Evolutionary conservation across 2,329 filamentous ascomycete species (phyloP), one percentile per base, ranked within the genome.

Genomic region (Ophiocordyceps camponoti-saundersi): DNA sequence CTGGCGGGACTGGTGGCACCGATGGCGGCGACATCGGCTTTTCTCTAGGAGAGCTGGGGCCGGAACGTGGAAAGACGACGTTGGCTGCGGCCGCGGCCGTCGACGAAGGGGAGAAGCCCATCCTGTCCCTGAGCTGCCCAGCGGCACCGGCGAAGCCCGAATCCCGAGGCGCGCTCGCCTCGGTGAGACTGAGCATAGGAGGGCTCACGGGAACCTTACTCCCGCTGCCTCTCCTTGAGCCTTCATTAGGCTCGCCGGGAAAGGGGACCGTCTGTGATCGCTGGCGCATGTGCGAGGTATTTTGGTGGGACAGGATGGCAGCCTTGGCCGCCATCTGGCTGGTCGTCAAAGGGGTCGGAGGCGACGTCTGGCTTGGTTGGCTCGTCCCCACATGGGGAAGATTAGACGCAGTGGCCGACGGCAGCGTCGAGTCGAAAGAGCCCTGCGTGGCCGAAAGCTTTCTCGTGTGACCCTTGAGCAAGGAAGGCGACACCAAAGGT

Each of bases 241-340:
- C 56, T 12, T 75, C 70, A 44, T 65, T 61, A n/a, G 61, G 55
- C 8, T 69, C 65, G 21, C 66, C 66, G 1, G 65, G 75, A 18
- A 75, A 71, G 6, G 84, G 79, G 10, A 84, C 77, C 0, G 84
- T 87, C 60, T 85, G 80, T 15, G 83, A 88, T 46, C 84, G 75
- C 59, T 86, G 83, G 20, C 85, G 71, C 49, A 61, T 68, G 54
- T 75, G 72, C 43, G 62, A 59, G 53, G 55, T 60, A 42, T 69
- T 67, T 56, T 75, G 71, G 56, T 80, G 75, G 32, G 76, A 75
- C 66, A 85, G 79, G 57, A 83, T 79, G 47, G 85, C 85, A 11
- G 84, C 79, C 62, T 88, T 84, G 18, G 84, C 84, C 39, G 85
- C 85, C 52, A 88, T 86, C 61, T 86, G 81, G 61, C 82, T 86